These are phyloP conservation scores for Hypoxylon perforatum DNA, from an alignment of 495 filamentous ascomycete species.

Conservation along the genomic window DNA sequence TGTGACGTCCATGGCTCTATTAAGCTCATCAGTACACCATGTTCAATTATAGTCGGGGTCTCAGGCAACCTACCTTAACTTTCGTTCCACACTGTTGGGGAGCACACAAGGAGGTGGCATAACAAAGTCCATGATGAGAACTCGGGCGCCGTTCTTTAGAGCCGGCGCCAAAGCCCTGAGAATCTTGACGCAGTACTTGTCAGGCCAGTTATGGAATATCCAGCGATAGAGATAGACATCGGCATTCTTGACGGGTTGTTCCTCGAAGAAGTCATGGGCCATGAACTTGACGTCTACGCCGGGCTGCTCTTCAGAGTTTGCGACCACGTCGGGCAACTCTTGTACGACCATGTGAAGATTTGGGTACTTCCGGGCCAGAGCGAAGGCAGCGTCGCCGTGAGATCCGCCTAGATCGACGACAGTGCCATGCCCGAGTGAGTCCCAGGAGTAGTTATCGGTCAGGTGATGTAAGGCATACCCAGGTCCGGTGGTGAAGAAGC, in stretches of 20 bases:
- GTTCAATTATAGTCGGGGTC: neutral
- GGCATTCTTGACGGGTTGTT: slow-evolving; percentile 57
- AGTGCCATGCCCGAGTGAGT: slow-evolving; percentile 7
- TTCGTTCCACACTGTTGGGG: slow-evolving; percentile 13
- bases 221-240: slow-evolving; percentile 64
- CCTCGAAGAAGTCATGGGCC: slow-evolving; percentile 61
- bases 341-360: slow-evolving; percentile 35
- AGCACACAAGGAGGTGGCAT: slow-evolving; percentile 43
- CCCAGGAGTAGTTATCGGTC: slow-evolving; percentile 37
- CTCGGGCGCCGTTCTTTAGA: slow-evolving; percentile 48
- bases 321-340: slow-evolving; percentile 47
- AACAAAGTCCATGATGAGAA: slow-evolving; percentile 57
- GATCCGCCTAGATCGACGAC: slow-evolving; percentile 51
- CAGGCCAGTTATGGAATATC: slow-evolving; percentile 64
- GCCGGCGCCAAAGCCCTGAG: slow-evolving; percentile 52
- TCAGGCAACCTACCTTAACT: slow-evolving; percentile 15
- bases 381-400: slow-evolving; percentile 21
- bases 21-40: slow-evolving; percentile 1
- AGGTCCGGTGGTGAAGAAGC: slow-evolving; percentile 12
- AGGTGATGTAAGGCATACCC: slow-evolving; percentile 21
- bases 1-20: slow-evolving; percentile 33
- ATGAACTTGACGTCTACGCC: slow-evolving; percentile 50
- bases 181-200: slow-evolving; percentile 54
- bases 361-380: slow-evolving; percentile 22
- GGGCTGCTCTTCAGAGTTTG: slow-evolving; percentile 22